These are phyloP conservation scores for Pseudogymnoascus sp. DNA, from an alignment of 2,329 filamentous ascomycete species.

Conservation along the genomic window DNA sequence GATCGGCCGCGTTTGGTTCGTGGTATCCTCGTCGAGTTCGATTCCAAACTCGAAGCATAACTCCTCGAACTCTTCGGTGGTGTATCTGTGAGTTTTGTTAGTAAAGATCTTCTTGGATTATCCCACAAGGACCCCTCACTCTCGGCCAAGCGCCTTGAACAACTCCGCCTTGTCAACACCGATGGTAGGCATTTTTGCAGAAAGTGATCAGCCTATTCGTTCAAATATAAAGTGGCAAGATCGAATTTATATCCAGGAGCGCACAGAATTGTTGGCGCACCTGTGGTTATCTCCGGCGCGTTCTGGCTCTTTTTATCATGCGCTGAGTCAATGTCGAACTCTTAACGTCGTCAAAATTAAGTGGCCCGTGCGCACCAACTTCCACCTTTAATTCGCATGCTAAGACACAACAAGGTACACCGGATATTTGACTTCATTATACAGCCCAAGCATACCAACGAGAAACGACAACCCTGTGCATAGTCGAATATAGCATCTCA, in stretches of 20 bases:
- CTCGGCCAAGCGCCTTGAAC: slow-evolving; percentile 82
- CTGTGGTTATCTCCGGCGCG: slow-evolving; percentile 8
- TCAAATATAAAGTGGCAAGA: neutral
- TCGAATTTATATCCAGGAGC: neutral
- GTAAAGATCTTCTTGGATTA: slow-evolving; percentile 20
- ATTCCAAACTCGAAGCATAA: slow-evolving; percentile 96
- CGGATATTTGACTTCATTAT: slow-evolving; percentile 8
- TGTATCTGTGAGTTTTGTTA: slow-evolving; percentile 52
- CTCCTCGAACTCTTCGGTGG: slow-evolving; percentile 91
- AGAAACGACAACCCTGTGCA: slow-evolving; percentile 9
- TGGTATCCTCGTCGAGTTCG: slow-evolving; percentile 83
- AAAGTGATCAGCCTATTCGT: slow-evolving; percentile 2
- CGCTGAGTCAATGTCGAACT: slow-evolving; percentile 10
- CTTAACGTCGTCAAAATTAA: slow-evolving; percentile 1
- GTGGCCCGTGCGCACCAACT: slow-evolving; percentile 9
- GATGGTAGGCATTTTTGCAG: slow-evolving; percentile 81
- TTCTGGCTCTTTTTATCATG: slow-evolving; percentile 11
- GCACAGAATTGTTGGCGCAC: slow-evolving; percentile 28
- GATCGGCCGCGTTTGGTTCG: slow-evolving; percentile 53
- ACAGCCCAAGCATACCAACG: slow-evolving; percentile 8
- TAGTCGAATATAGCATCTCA: slow-evolving; percentile 9
- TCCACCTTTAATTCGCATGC: slow-evolving; percentile 11
- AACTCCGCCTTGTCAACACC: slow-evolving; percentile 93
- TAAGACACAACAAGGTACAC: slow-evolving; percentile 11
- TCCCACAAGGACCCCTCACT: slow-evolving; percentile 50